phyloP scores from a whole-genome alignment of 108 stramenopile genomes.

The Fragilaria radians region DNA sequence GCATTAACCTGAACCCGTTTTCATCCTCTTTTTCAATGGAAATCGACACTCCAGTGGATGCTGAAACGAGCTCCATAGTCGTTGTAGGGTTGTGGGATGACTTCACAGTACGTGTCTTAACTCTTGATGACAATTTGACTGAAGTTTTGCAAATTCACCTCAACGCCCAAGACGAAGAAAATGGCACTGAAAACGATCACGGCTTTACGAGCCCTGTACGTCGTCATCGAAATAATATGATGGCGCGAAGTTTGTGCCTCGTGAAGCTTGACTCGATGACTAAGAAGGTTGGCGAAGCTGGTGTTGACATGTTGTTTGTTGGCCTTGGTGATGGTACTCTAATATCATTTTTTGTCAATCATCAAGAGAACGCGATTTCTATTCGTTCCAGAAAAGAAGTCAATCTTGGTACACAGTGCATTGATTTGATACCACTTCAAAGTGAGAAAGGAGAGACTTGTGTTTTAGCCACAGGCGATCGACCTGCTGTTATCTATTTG shows the following conservation, averaged over 20 bases:
- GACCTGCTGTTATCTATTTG: constrained; percentile 95
- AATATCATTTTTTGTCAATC: constrained; percentile 68
- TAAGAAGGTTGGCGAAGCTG: constrained; percentile 13
- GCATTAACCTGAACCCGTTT: constrained; percentile 85
- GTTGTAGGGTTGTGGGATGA: constrained; percentile 90
- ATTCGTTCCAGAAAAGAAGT: constrained; percentile 85
- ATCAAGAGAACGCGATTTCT: constrained; percentile 15
- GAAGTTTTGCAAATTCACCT: constrained; percentile 36
- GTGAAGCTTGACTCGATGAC: constrained; percentile 59
- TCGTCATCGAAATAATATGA: constrained; percentile 61
- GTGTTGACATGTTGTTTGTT: constrained; percentile 86
- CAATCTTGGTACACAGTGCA: constrained; percentile 89
- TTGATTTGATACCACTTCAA: constrained; percentile 73
- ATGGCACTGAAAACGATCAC: constrained; percentile 27
- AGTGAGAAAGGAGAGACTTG: constrained; percentile 64
- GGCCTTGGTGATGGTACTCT: constrained; percentile 94
- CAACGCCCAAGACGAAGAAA: constrained; percentile 27
- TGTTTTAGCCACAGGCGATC: constrained; percentile 92
- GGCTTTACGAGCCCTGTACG: constrained; percentile 26
- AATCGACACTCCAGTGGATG: constrained; percentile 15
- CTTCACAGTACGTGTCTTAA: constrained; percentile 83
- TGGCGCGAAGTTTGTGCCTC: constrained; percentile 76
- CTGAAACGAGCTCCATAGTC: constrained; percentile 3
- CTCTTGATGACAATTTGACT: constrained; percentile 31
- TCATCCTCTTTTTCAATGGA: constrained; percentile 37